Conservation (phyloP, 768 basidiomycete species). For the Kwoniella sp. region DNA sequence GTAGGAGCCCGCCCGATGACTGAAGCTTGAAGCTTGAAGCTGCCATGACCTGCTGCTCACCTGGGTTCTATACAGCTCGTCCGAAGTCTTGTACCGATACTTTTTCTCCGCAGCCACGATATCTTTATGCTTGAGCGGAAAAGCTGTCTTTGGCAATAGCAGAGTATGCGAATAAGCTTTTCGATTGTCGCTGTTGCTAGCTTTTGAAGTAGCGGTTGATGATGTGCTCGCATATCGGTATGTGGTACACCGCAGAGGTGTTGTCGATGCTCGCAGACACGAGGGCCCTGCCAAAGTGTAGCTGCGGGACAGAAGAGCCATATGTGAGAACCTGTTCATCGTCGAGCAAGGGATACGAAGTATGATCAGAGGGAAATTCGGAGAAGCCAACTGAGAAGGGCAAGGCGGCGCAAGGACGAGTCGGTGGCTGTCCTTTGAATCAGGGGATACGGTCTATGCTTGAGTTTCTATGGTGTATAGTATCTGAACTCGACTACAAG, state of each 20-base stretch:
- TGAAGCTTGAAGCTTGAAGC: not conserved
- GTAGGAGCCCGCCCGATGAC: no score
- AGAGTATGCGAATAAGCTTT: conserved; percentile 66
- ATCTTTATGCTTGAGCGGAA: conserved; percentile 70
- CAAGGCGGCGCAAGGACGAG: no score
- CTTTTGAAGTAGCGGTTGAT: not conserved
- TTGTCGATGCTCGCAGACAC: not conserved
- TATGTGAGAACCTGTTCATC: not conserved
- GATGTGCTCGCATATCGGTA: conserved; percentile 16
- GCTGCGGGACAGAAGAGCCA: not conserved
- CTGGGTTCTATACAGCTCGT: conserved; percentile 69
- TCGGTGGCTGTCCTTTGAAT: no score
- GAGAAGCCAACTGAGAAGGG: no score
- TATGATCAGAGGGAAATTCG: not conserved
- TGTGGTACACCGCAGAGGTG: not conserved
- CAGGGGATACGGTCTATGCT: no score
- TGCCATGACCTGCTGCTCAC: no score
- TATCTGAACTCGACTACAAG: no score
- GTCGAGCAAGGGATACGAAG: not conserved
- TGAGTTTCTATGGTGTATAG: no score
- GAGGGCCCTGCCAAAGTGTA: not conserved
- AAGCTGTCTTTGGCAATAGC: conserved; percentile 76
- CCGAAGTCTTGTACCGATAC: conserved; percentile 68
- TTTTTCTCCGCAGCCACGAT: conserved; percentile 66
- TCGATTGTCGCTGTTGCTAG: conserved; percentile 12